Conservation (phyloP, 2,329 filamentous ascomycete species). For the Hypoxylon sp. region DNA sequence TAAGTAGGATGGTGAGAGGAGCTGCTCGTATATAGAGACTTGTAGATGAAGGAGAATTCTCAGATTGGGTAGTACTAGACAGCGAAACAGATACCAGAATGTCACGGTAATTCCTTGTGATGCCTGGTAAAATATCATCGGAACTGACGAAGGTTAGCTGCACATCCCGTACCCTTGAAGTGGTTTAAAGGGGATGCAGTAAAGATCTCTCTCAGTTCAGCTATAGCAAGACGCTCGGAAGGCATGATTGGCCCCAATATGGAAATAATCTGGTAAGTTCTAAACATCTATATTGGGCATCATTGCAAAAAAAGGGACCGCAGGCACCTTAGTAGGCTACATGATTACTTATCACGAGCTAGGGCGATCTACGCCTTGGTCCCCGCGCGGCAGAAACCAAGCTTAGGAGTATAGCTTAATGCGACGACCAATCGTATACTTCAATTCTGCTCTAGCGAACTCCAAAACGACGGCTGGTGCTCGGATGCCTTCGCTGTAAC, state of each 20-base stretch:
- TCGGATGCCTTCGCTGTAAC: conserved; percentile 34
- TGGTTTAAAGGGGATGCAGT: neutral
- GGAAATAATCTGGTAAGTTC: neutral
- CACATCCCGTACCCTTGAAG: neutral
- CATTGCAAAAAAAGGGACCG: neutral
- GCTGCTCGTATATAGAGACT: neutral
- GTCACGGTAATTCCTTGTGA: neutral
- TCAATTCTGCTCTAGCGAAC: neutral
- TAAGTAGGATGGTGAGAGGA: neutral
- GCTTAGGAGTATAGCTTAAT: conserved; percentile 7
- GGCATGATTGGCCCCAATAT: neutral
- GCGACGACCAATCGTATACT: conserved; percentile 12
- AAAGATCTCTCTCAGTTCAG: neutral
- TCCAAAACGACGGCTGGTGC: conserved; percentile 8
- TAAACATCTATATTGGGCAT: neutral
- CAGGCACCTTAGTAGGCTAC: neutral
- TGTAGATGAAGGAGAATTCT: neutral
- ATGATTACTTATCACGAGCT: neutral
- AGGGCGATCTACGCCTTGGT: neutral
- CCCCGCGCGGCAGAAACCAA: conserved; percentile 1
- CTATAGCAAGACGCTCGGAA: neutral
- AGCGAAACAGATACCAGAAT: neutral
- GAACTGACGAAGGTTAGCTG: neutral
- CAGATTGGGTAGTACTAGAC: neutral
- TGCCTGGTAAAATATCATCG: neutral